Conservation (phyloP, 2,329 filamentous ascomycete genomes). For the Fusarium globosum region DNA sequence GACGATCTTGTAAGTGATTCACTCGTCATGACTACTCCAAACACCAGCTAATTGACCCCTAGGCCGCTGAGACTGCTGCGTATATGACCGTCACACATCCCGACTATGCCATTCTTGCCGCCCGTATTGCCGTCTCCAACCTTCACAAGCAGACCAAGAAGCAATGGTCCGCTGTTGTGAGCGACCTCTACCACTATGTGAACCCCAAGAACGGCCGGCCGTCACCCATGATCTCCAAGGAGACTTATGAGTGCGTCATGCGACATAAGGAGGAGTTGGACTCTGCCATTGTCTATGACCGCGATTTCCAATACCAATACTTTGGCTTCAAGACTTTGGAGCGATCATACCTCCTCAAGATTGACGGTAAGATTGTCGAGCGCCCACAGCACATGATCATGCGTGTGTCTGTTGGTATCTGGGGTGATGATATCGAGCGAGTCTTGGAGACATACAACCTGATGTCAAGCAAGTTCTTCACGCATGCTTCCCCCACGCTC, state of each 20-base stretch:
- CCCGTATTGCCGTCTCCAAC: constrained; percentile 98
- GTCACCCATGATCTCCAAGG: constrained; percentile 94
- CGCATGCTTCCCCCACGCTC: constrained; percentile 95
- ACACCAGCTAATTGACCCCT: constrained; percentile 24
- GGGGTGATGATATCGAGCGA: constrained; percentile 93
- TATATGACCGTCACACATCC: constrained; percentile 99
- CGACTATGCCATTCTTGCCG: constrained; percentile 98
- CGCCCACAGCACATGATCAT: constrained; percentile 99
- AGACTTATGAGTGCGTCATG: constrained; percentile 93
- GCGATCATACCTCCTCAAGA: constrained; percentile 95
- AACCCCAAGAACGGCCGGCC: constrained; percentile 88
- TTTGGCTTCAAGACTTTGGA: constrained; percentile 99
- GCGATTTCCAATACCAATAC: constrained; percentile 99
- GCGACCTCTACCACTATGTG: constrained; percentile 93
- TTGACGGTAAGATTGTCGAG: constrained; percentile 96
- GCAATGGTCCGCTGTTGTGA: constrained; percentile 96
- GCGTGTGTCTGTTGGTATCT: constrained; percentile 97
- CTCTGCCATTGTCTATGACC: constrained; percentile 98
- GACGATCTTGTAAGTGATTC: constrained; percentile 87
- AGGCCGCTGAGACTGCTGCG: constrained; percentile 98
- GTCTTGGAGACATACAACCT: constrained; percentile 98
- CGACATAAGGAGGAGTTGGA: constrained; percentile 97
- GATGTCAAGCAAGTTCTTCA: constrained; percentile 99
- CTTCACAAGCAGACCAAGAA: constrained; percentile 99
- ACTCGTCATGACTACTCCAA: background rate